These are phyloP conservation scores for Lachancea cidri DNA, from an alignment of 805 yeast species.

Conservation along the genomic window DNA sequence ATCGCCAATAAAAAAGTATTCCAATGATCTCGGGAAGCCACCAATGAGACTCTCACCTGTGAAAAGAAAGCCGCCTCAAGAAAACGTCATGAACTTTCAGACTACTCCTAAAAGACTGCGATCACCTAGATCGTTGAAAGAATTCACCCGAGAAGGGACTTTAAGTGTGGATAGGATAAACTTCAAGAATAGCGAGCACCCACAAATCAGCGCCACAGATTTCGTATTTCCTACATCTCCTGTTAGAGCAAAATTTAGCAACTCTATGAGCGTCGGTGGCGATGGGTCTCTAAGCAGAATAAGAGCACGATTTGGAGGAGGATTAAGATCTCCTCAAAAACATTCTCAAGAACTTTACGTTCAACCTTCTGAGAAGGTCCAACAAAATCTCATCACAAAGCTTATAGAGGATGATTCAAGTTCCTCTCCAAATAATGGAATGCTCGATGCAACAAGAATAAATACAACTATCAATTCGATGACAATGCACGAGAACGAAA, in stretches of 20 bases:
- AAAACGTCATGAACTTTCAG: conserved; percentile 12
- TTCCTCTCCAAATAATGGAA: neutral
- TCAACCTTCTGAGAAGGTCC: neutral
- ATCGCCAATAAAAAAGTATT: conserved; percentile 22
- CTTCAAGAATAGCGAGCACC: conserved; percentile 11
- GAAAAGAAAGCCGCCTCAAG: conserved; percentile 4
- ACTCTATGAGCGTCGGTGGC: conserved; percentile 28
- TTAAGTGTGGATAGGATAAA: conserved; percentile 29
- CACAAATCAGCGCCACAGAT: conserved; percentile 14
- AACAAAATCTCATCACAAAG: conserved; percentile 3
- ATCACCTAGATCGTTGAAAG: conserved; percentile 20
- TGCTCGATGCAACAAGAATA: neutral
- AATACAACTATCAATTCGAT: neutral
- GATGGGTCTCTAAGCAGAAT: conserved; percentile 27
- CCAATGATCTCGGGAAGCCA: conserved; percentile 18
- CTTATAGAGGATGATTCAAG: conserved; percentile 4
- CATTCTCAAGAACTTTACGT: neutral
- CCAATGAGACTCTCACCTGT: conserved; percentile 21
- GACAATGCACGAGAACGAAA: neutral
- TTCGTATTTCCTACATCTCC: conserved; percentile 29
- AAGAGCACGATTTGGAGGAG: conserved; percentile 26
- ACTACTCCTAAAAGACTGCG: conserved; percentile 30
- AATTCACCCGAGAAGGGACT: conserved; percentile 14
- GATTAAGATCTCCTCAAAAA: conserved; percentile 22
- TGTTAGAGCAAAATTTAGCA: conserved; percentile 24